phyloP scores from a whole-genome alignment of 495 filamentous ascomycete genomes.

The Penicillium ochrochloron region DNA sequence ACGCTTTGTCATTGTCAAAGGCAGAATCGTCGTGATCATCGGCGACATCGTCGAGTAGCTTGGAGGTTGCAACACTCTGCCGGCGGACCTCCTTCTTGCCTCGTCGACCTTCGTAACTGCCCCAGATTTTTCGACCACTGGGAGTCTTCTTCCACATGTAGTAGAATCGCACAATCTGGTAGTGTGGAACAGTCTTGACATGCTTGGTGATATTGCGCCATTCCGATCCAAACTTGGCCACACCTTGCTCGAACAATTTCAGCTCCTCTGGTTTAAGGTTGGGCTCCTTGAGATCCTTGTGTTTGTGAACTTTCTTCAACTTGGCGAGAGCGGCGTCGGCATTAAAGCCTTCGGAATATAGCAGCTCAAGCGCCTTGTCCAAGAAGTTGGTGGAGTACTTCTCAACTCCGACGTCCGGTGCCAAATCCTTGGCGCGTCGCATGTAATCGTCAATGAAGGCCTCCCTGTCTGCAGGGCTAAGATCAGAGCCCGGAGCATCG shows the following conservation, averaged over 20 bases:
- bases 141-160: slow-evolving; percentile 98
- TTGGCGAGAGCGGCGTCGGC: slow-evolving; percentile 71
- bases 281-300: slow-evolving; percentile 83
- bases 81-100: slow-evolving; percentile 81
- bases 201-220: slow-evolving; percentile 81
- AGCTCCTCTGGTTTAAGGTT: slow-evolving; percentile 76
- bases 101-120: slow-evolving; percentile 80
- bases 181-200: slow-evolving; percentile 72
- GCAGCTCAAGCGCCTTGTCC: slow-evolving; percentile 78
- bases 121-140: slow-evolving; percentile 85
- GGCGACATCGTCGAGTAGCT: slow-evolving; percentile 88
- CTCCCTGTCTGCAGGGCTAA: slow-evolving; percentile 50
- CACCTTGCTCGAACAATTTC: slow-evolving; percentile 90
- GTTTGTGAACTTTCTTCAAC: slow-evolving; percentile 66
- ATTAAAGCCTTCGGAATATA: slow-evolving; percentile 74
- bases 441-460: slow-evolving; percentile 75
- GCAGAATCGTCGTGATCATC: slow-evolving; percentile 95
- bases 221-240: slow-evolving; percentile 90
- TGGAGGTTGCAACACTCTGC: slow-evolving; percentile 57
- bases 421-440: slow-evolving; percentile 63
- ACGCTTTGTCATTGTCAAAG: slow-evolving; percentile 89
- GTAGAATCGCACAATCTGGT: slow-evolving; percentile 86
- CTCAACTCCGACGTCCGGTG: slow-evolving; percentile 65
- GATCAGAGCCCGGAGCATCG: slow-evolving; percentile 45
- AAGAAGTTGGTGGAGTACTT: slow-evolving; percentile 81